Evolutionary conservation across 2,329 filamentous ascomycete species (phyloP).

Genomic region (Fonsecaea pugnacius): DNA sequence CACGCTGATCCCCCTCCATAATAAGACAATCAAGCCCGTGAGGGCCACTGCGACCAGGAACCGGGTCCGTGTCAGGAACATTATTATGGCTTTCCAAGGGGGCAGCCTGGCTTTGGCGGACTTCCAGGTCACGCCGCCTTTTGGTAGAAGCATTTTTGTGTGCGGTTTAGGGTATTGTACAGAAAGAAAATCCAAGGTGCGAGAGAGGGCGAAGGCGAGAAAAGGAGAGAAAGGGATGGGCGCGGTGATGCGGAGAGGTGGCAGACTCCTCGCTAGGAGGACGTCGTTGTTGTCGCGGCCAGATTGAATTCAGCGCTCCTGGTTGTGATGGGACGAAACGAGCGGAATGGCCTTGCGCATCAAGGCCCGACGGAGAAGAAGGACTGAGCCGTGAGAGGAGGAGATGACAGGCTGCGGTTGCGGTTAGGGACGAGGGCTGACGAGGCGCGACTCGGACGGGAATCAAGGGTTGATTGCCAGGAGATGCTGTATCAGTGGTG

Average conservation of each 20-base stretch:
- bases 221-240: slow-evolving; percentile 13
- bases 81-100: slow-evolving; percentile 71
- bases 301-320: slow-evolving; percentile 18
- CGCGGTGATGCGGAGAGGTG: background rate
- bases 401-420: background rate
- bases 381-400: slow-evolving; percentile 11
- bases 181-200: slow-evolving; percentile 10
- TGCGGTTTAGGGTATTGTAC: slow-evolving; percentile 1
- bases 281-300: slow-evolving; percentile 27
- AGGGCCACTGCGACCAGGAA: slow-evolving; percentile 76
- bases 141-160: slow-evolving; percentile 79
- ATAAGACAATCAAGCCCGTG: slow-evolving; percentile 71
- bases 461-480: background rate
- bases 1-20: slow-evolving; percentile 84
- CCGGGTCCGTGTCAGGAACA: slow-evolving; percentile 74
- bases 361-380: slow-evolving; percentile 20
- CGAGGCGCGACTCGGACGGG: background rate
- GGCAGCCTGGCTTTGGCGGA: slow-evolving; percentile 79
- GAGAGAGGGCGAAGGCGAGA: background rate
- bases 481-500: background rate
- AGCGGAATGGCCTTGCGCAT: slow-evolving; percentile 29
- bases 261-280: slow-evolving; percentile 30
- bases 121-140: slow-evolving; percentile 91
- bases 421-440: background rate
- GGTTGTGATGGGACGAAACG: slow-evolving; percentile 22